Base-by-base conservation (phyloP, 2,329 filamentous ascomycete species). In the Fusarium globosum region DNA sequence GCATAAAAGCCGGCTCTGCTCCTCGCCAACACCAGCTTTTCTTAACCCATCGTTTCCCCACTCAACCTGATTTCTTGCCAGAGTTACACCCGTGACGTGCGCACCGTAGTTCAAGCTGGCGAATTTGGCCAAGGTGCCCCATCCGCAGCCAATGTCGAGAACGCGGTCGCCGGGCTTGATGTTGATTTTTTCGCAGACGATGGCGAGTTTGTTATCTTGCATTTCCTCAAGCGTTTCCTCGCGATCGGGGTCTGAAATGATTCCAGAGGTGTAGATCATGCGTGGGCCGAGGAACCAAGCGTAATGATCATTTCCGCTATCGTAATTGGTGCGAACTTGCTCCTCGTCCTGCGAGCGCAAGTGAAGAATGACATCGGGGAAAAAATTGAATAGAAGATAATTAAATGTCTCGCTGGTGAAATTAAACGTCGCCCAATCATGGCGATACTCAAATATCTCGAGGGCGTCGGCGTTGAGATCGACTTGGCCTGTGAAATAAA, bases 291-390 rank as follows among this genome's bases (percentile, higher is more conserved):
- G 89, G 88, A 98, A 98, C 94, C 94, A 98, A 80, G 90, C 92
- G 86, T 98, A 98, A 86, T 97, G 97, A 83, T 98, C 95, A 81
- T 98, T 95, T 80, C 95, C 95, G 76, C 94, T 92, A 87, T 98
- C 95, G 84, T 98, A 98, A 86, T 97, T 95, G 82, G 94, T 93
- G 79, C 95, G 94, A 58, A 98, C 94, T 85, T 98, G 95, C 84
- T 98, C 95, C 88, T 97, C 95, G 78, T 98, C 95, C 85, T 97
- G 95, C 61, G 93, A 94, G 58, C 94, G 90, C 74, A 93, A 93
- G 86, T 97, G 95, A 86, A 97, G 90, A 76, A 97, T 90, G 72
- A 96, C 89, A 82, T 97, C 95, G 48, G 93, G 93, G 71, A 95
- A 90, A 85, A 97, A 94, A 79, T 89, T 90, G 69, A 93, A 91